Evolutionary conservation across 108 stramenopile genomes (phyloP), one percentile per base, ranked within the genome.

Genomic region (Nitzschia palea): DNA sequence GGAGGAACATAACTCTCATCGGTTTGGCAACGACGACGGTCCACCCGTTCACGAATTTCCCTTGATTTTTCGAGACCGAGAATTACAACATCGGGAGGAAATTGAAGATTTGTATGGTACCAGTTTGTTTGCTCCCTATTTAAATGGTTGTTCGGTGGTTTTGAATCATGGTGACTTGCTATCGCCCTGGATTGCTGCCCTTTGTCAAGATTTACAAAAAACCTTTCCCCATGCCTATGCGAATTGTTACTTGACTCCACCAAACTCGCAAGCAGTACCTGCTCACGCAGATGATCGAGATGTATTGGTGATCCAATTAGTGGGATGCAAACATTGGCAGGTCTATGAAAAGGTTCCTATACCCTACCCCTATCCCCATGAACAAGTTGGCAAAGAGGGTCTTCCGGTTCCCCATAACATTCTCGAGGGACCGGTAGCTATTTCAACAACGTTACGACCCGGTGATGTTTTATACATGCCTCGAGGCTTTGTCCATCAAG

Each of bases 281-380:
- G 72, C 91, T 3, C 95, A 95, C 56, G 90, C 92, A 22, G 95
- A 95, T 75, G 95, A 95, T 78, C 76, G 91, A 36, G 95, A 95
- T 76, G 95, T 95, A 10, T 82, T 95, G 30, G 77, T 95, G 8
- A 42, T 95, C 33, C 95, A 95, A 71, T 27, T 93, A 18, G 36
- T 73, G 4, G 95, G 95, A 0, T 22, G 67, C 26, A 95, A 95
- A 71, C 34, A 55, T 0, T 95, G 95, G 95, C 85, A 66, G 26
- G 85, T 95, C 0, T 93, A 90, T 52, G 55, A 66, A 44, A 62
- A 80, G 36, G 73, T 83, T 0, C 92, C 91, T 0, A 71, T 91
- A 0, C 67, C 77, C 8, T 79, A 76, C 72, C 92, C 95, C 3
- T 93, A 86, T 65, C 67, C 86, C 17, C 68, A 91, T 48, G 87